Evolutionary conservation across 768 basidiomycete species (phyloP).

Genomic region (Paxillus rubicundulus): DNA sequence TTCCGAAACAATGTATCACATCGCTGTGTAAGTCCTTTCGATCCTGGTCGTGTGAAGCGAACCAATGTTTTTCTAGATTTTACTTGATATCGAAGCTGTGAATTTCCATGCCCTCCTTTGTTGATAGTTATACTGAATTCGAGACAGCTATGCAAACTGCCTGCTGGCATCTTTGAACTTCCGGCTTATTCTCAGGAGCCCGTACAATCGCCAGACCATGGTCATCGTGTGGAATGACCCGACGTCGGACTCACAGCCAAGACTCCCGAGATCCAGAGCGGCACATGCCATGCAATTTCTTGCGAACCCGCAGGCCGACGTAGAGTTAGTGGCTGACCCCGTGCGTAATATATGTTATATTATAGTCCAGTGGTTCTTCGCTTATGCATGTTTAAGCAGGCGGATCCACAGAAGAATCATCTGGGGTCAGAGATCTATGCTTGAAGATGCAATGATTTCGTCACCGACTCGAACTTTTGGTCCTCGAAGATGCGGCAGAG

Average conservation of each 20-base stretch:
- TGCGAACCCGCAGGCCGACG: no score
- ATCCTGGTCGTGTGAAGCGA: neutral
- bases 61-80: conserved; percentile 3
- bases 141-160: conserved; percentile 16
- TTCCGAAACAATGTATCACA: conserved; percentile 1
- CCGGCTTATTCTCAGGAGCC: conserved; percentile 6
- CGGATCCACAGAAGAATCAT: no score
- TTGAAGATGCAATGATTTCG: no score
- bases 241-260: neutral
- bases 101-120: neutral
- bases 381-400: no score
- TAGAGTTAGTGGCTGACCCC: no score
- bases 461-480: no score
- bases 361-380: no score
- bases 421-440: no score
- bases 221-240: conserved; percentile 5
- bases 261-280: neutral
- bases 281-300: neutral
- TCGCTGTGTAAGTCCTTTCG: conserved; percentile 16
- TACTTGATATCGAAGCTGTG: conserved; percentile 16
- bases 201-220: neutral
- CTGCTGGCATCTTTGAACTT: conserved; percentile 18
- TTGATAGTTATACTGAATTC: neutral
- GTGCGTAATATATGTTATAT: no score
- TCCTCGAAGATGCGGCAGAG: no score